A percentile compares a stretch with the other conserved stretches of the same genome.
Conservation (phyloP, 768 basidiomycete species). For the Lentinus tigrinus region DNA sequence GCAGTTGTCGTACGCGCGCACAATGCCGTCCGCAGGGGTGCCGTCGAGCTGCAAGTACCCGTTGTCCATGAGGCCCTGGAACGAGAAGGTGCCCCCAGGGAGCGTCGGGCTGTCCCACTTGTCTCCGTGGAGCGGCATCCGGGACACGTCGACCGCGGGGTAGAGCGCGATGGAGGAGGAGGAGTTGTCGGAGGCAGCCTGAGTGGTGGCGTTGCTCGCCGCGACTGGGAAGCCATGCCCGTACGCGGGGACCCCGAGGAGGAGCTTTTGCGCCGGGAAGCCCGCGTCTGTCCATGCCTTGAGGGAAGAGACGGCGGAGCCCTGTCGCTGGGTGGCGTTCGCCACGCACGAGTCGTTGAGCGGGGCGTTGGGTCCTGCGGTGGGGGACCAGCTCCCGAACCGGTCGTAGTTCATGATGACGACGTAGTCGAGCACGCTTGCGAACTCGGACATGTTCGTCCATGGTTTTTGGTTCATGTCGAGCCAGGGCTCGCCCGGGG, state of each 20-base stretch:
- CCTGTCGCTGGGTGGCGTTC: slow-evolving; percentile 42
- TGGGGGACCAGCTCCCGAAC: slow-evolving; percentile 44
- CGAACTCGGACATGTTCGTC: slow-evolving; percentile 71
- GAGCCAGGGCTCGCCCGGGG: slow-evolving; percentile 46
- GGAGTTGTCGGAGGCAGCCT: not conserved
- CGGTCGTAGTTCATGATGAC: slow-evolving; percentile 71
- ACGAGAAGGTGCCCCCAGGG: slow-evolving; percentile 52
- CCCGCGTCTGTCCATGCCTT: slow-evolving; percentile 73
- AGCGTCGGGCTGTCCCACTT: slow-evolving; percentile 25
- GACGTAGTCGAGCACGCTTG: slow-evolving; percentile 64
- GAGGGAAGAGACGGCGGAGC: slow-evolving; percentile 77
- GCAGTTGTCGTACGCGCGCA: slow-evolving; percentile 34
- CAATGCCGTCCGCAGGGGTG: slow-evolving; percentile 44
- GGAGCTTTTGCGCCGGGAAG: slow-evolving; percentile 68
- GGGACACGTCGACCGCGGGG: slow-evolving; percentile 44
- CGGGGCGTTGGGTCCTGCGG: slow-evolving; percentile 84
- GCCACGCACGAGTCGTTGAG: slow-evolving; percentile 58
- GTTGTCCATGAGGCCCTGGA: slow-evolving; percentile 54
- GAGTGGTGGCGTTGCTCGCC: slow-evolving; percentile 18
- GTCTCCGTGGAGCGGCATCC: slow-evolving; percentile 41
- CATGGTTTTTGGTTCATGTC: slow-evolving; percentile 53
- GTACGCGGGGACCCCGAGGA: slow-evolving; percentile 82
- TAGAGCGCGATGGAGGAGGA: slow-evolving; percentile 37
- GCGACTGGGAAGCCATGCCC: slow-evolving; percentile 64
- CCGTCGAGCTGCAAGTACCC: slow-evolving; percentile 53